Conservation (phyloP, 2,329 filamentous ascomycete genomes). For the Rhexocercosporidium sp. region DNA sequence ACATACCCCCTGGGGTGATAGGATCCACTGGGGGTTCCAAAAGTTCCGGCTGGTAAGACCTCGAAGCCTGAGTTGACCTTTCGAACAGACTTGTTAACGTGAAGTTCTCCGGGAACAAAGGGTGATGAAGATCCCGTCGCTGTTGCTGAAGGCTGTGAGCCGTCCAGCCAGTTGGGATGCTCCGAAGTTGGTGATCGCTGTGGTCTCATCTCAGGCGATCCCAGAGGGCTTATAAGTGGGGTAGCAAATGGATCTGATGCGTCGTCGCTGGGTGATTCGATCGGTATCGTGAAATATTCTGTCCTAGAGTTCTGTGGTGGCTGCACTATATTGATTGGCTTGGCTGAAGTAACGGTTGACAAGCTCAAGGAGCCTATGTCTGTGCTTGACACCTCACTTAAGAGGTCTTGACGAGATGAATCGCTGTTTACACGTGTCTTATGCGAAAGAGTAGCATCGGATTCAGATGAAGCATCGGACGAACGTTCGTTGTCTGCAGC, state of each 20-base stretch:
- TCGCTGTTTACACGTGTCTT: constrained; percentile 15
- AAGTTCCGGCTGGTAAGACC: constrained; percentile 47
- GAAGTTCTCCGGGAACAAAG: constrained; percentile 45
- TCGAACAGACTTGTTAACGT: constrained; percentile 44
- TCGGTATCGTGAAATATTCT: constrained; percentile 34
- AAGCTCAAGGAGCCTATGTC: background rate
- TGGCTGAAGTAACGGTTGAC: constrained; percentile 13
- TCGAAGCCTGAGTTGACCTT: constrained; percentile 48
- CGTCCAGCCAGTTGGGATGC: constrained; percentile 5
- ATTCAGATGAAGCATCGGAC: constrained; percentile 39
- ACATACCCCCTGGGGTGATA: constrained; percentile 23
- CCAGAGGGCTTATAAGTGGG: constrained; percentile 18
- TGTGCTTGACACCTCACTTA: background rate
- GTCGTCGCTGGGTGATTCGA: constrained; percentile 28
- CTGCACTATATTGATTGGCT: constrained; percentile 14
- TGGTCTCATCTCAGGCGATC: constrained; percentile 5
- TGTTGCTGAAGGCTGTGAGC: background rate
- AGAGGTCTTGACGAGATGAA: constrained; percentile 15
- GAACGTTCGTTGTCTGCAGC: constrained; percentile 41
- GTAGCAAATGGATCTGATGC: constrained; percentile 31
- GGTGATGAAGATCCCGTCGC: constrained; percentile 32
- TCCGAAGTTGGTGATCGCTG: background rate
- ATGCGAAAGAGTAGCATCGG: constrained; percentile 38
- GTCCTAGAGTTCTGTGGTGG: constrained; percentile 25
- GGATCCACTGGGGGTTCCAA: constrained; percentile 35